Evolutionary conservation across 1,284 basidiomycete species (phyloP).

Genomic region (Sporisorium sorghi): DNA sequence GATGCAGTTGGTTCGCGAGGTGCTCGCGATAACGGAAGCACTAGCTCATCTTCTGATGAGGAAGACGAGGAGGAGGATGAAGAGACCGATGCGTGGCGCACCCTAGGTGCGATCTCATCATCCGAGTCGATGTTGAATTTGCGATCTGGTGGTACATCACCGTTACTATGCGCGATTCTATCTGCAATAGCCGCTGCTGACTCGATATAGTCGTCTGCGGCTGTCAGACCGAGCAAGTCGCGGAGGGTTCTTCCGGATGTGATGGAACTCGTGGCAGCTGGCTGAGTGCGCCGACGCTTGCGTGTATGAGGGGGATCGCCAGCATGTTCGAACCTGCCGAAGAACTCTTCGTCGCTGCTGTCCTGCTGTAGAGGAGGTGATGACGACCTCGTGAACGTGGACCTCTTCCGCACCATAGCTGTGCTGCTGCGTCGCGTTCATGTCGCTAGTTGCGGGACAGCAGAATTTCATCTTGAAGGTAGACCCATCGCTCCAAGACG

Average conservation of each 20-base stretch:
- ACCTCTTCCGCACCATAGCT: slow-evolving; percentile 23
- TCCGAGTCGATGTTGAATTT: not conserved
- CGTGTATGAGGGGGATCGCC: not conserved
- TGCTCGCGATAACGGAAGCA: slow-evolving; percentile 15
- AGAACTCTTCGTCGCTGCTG: slow-evolving; percentile 25
- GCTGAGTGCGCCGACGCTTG: slow-evolving; percentile 24
- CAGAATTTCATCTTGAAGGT: not conserved
- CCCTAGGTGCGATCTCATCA: not conserved
- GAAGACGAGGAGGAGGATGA: slow-evolving; percentile 6
- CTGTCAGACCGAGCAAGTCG: slow-evolving; percentile 32
- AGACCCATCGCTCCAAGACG: not conserved
- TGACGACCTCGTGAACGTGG: not conserved
- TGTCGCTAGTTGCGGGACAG: not conserved
- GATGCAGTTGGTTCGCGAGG: slow-evolving; percentile 3
- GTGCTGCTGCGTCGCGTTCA: not conserved
- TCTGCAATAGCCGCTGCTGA: slow-evolving; percentile 4
- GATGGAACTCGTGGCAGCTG: not conserved
- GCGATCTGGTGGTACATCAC: not conserved
- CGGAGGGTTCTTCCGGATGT: slow-evolving; percentile 7
- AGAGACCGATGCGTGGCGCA: not conserved
- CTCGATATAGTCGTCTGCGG: slow-evolving; percentile 45
- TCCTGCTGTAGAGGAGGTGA: slow-evolving; percentile 5
- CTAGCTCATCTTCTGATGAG: slow-evolving; percentile 30
- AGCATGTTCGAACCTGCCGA: not conserved
- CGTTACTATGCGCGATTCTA: not conserved